phyloP scores from a whole-genome alignment of 2,329 filamentous ascomycete genomes.

The Calonectria naviculata region DNA sequence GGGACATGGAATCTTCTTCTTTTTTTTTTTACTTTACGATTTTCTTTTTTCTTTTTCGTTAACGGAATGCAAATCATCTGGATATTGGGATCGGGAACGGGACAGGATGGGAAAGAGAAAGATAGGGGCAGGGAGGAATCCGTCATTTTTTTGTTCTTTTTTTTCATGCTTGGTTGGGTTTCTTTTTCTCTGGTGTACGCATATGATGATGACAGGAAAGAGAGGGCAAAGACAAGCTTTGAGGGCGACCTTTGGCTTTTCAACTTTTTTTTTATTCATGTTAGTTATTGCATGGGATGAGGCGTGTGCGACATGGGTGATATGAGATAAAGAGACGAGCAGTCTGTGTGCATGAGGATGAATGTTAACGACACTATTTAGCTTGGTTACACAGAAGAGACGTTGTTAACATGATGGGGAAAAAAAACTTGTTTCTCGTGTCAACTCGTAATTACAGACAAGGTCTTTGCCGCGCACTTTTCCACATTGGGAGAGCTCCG shows the following conservation, averaged over 20 bases:
- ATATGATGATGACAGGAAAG: conserved; percentile 29
- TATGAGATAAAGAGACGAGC: conserved; percentile 2
- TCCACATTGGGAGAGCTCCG: not conserved
- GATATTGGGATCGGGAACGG: conserved; percentile 11
- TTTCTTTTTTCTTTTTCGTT: not conserved
- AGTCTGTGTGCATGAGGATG: not conserved
- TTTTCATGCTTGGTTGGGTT: not conserved
- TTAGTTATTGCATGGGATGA: conserved; percentile 12
- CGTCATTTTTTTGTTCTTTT: not conserved
- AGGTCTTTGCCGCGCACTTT: not conserved
- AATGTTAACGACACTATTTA: not conserved
- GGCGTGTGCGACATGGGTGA: not conserved
- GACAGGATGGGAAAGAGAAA: conserved; percentile 8
- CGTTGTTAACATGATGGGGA: not conserved
- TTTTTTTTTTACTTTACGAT: not conserved
- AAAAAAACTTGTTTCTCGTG: not conserved
- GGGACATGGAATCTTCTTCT: conserved; percentile 17
- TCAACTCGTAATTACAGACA: not conserved
- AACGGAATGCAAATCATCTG: conserved; percentile 7
- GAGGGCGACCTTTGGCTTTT: conserved; percentile 28
- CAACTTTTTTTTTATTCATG: not conserved
- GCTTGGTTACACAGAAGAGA: not conserved
- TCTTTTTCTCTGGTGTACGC: conserved; percentile 23
- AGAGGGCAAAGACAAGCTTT: conserved; percentile 26
- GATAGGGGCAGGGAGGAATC: not conserved